A percentile compares a stretch with the other conserved stretches of the same genome.
Evolutionary conservation across 2,329 filamentous ascomycete species (phyloP).

Genomic region (Cladosporium halotolerans): DNA sequence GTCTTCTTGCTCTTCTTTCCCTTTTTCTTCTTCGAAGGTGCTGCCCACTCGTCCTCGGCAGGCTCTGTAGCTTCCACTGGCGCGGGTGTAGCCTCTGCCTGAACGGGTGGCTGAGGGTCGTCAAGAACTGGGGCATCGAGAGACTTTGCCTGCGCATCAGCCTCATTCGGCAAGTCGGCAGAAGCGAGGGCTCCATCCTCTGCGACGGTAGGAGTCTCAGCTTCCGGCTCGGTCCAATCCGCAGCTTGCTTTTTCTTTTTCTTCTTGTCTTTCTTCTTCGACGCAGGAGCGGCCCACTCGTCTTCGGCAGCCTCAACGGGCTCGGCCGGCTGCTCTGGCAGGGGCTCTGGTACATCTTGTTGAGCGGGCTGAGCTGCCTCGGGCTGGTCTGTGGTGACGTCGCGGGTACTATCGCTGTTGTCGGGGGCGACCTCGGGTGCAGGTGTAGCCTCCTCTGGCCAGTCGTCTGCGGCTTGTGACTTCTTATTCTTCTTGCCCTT

Average conservation of each 20-base stretch:
- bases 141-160: constrained; percentile 11
- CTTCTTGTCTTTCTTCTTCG: constrained; percentile 21
- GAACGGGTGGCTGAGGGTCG: background rate
- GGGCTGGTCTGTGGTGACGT: constrained; percentile 5
- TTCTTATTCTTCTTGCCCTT: constrained; percentile 25
- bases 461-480: background rate
- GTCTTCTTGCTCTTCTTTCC: constrained; percentile 19
- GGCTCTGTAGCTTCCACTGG: background rate
- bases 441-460: background rate
- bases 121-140: background rate
- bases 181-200: background rate
- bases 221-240: background rate
- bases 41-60: constrained; percentile 12
- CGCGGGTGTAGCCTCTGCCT: background rate
- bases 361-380: constrained; percentile 15
- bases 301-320: constrained; percentile 6
- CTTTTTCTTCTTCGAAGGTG: constrained; percentile 18
- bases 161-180: background rate
- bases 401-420: background rate
- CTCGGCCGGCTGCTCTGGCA: background rate
- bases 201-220: background rate
- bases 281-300: constrained; percentile 11
- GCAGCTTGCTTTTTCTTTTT: constrained; percentile 14
- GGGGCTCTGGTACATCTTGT: constrained; percentile 21
- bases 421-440: background rate